A percentile compares a stretch with the other conserved stretches of the same genome.
phyloP scores from a whole-genome alignment of 2,329 filamentous ascomycete genomes.

The Acephala macrosclerotiorum region DNA sequence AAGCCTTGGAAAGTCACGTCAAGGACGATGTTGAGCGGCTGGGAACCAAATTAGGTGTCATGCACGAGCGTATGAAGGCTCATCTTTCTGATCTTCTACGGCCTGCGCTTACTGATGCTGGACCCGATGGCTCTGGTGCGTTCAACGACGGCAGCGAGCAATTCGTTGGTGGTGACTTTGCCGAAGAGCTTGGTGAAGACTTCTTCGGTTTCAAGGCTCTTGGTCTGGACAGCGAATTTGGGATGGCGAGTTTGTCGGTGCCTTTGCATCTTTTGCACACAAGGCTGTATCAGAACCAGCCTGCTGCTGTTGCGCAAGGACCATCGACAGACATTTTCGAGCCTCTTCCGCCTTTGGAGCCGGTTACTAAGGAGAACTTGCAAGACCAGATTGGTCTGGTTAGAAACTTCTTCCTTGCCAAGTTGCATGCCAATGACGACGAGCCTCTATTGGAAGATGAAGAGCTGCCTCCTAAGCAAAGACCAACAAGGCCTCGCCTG shows the following conservation, averaged over 20 bases:
- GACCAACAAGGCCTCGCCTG: constrained; percentile 67
- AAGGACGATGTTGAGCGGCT: constrained; percentile 94
- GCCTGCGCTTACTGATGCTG: constrained; percentile 82
- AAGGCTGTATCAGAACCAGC: constrained; percentile 84
- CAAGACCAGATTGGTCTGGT: constrained; percentile 84
- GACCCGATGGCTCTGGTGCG: constrained; percentile 83
- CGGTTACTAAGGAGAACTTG: constrained; percentile 81
- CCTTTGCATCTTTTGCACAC: constrained; percentile 94
- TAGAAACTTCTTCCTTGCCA: constrained; percentile 89
- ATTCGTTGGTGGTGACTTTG: constrained; percentile 95
- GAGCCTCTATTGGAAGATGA: constrained; percentile 91
- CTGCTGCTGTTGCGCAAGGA: constrained; percentile 68
- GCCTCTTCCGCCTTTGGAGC: constrained; percentile 72
- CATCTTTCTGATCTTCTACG: constrained; percentile 93
- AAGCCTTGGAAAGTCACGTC: constrained; percentile 83
- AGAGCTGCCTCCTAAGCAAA: constrained; percentile 90
- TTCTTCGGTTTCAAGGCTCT: constrained; percentile 99
- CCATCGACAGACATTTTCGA: constrained; percentile 64
- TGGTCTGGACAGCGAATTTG: constrained; percentile 90
- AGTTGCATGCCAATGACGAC: constrained; percentile 83
- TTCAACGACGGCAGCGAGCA: constrained; percentile 98
- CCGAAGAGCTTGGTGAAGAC: constrained; percentile 96
- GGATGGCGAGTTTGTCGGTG: constrained; percentile 85
- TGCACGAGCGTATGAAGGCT: constrained; percentile 94
- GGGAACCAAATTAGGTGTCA: constrained; percentile 76